Evolutionary conservation across 164 flowering plant genomes (phyloP), one percentile per base, ranked within the genome.

Genomic region (Liriodendron chinense): DNA sequence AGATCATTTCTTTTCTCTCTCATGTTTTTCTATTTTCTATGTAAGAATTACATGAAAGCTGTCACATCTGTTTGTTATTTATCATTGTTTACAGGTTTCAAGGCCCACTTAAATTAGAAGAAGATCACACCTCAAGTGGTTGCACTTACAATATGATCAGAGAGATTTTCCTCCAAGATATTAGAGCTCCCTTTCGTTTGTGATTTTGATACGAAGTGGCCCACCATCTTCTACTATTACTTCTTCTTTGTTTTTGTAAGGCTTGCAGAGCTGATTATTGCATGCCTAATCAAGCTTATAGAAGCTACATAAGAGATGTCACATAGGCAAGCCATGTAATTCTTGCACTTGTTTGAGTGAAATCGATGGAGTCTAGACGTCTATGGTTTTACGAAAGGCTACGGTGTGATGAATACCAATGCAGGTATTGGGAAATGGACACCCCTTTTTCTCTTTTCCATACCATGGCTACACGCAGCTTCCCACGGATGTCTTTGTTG

Each of bases 21-120:
- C 64, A 61, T 34, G 5, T 34, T 34, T 34, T 34, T 34, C 43
- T 0, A 61, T 61, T 18, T 61, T 61, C 23, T 61, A 61, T 22
- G 1, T 69, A 18, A 21, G 16, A 21, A 48, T 21, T 69, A 7
- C 5, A 69, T 47, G 72, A 72, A 72, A 12, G 10, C 65, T 72
- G 66, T 72, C 66, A 26, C 66, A 16, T 72, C 66, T 61, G 23
- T 28, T 21, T 62, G 9, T 43, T 6, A 9, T 1, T 72, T 23
- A 23, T 24, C 18, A 9, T 48, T 73, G 43, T 47, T 21, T 73
- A 65, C 75, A 73, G 75, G 69, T 73, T 47, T 47, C 75, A 47
- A 47, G 69, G 47, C 26, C 56, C 68, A 65, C 57, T 68, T 68
- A 16, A 53, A 53, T 12, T 53, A 4, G 43, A 12, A 53, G 59